Evolutionary conservation across 2,329 filamentous ascomycete species (phyloP), one percentile per base, ranked within the genome.

Genomic region (Mycogone perniciosa): DNA sequence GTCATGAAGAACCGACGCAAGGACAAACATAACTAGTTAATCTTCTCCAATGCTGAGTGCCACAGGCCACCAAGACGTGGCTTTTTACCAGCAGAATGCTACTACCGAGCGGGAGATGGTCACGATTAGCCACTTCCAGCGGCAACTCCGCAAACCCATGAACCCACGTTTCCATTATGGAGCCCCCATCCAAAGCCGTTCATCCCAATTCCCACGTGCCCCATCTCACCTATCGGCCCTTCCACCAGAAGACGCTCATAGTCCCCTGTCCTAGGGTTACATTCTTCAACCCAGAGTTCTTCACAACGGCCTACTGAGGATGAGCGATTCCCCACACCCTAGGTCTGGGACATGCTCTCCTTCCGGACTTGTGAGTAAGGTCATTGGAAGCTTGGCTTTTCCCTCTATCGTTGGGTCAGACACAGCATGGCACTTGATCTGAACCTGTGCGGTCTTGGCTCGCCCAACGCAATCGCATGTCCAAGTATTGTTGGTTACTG

Each of bases 221-320:
- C 44, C 51, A 31, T 51, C 48, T 39, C 34, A 45, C 51, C 51
- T 51, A 51, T 53, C 51, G 51, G 51, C 48, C 51, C 51, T 35
- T 51, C 51, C 43, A 39, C 51, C 51, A 53, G 51, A 46, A 51
- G 51, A 50, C 43, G 38, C 35, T 31, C 29, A 26, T 42, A 53
- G 48, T 50, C 44, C 51, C 44, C 51, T 51, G 44, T 41, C 40
- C 44, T 26, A 51, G 48, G 20, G 40, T 53, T 43, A 44, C 44
- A 53, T 53, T 40, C 31, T 30, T 37, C 37, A 43, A 39, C 29
- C n/a, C 29, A 29, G 42, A 34, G 43, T 43, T 43, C 41, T 51
- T 42, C 40, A 26, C 38, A 46, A 51, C 44, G 44, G 39, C 37
- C 31, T 37, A 31, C 39, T 33, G 20, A 35, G 30, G 26, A 9